Conservation (phyloP, 2,329 filamentous ascomycete species). For the Trichoderma gracile region DNA sequence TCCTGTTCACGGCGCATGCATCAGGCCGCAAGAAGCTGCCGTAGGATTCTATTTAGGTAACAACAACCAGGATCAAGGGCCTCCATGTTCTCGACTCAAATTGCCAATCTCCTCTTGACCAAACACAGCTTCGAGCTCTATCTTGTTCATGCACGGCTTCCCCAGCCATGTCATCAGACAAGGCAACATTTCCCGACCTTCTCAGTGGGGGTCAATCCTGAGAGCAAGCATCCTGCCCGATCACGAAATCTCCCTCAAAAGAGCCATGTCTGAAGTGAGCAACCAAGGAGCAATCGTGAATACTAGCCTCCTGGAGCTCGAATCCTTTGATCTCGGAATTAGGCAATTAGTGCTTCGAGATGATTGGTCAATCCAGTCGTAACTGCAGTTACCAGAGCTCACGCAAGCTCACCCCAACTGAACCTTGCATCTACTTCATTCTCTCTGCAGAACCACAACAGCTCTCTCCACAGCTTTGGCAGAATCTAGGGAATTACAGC, state of each 20-base stretch:
- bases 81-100: too few species aligned
- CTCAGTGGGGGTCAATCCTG: slow-evolving; percentile 1
- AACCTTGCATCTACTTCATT: not conserved
- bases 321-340: not conserved
- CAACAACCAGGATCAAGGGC: too few species aligned
- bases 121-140: not conserved
- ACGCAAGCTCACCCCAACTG: not conserved
- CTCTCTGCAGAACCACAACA: not conserved
- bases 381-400: not conserved
- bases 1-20: too few species aligned
- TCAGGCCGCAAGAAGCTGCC: too few species aligned
- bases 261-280: not conserved
- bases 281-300: not conserved
- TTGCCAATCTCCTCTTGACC: too few species aligned
- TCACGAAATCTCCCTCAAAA: not conserved
- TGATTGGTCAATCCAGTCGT: not conserved
- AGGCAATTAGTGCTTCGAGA: not conserved
- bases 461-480: not conserved
- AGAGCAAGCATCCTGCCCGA: not conserved
- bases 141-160: not conserved
- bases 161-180: not conserved
- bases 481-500: slow-evolving; percentile 13
- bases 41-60: too few species aligned
- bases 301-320: too few species aligned
- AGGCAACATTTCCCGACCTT: not conserved